Percentiles rank a stretch among this genome's conserved stretches.
Conservation (phyloP, 2,329 filamentous ascomycete genomes). For the Didymosphaeria variabile region DNA sequence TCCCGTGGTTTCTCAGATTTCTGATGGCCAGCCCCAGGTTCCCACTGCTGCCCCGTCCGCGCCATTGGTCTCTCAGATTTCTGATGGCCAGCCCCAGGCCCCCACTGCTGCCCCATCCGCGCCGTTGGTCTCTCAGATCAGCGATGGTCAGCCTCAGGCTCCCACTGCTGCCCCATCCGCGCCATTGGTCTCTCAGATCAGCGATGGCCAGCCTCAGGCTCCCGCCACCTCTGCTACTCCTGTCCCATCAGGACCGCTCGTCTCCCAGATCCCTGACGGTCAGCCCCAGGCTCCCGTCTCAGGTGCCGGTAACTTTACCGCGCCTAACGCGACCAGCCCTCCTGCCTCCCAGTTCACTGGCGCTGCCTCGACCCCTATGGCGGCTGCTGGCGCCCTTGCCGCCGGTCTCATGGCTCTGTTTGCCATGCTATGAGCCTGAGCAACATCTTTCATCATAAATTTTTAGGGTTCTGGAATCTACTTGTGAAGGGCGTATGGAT, state of each 20-base stretch:
- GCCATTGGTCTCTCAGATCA: slow-evolving; percentile 21
- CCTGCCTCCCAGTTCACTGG: slow-evolving; percentile 39
- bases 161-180: slow-evolving; percentile 15
- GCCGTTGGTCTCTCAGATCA: slow-evolving; percentile 26
- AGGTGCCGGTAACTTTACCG: slow-evolving; percentile 22
- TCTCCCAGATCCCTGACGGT: slow-evolving; percentile 21
- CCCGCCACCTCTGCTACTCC: slow-evolving; percentile 1
- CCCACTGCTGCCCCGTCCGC: slow-evolving; percentile 16
- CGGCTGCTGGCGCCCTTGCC: slow-evolving; percentile 36
- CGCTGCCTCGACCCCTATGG: slow-evolving; percentile 34
- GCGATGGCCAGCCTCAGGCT: slow-evolving; percentile 26
- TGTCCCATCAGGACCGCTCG: slow-evolving; percentile 5
- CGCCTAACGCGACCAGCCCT: slow-evolving; percentile 24
- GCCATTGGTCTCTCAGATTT: slow-evolving; percentile 24
- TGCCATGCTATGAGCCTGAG: slow-evolving; percentile 37
- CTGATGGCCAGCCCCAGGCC: slow-evolving; percentile 19
- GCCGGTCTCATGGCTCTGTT: slow-evolving; percentile 41
- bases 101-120: slow-evolving; percentile 16
- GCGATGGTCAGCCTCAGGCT: slow-evolving; percentile 24
- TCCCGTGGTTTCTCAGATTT: slow-evolving; percentile 24
- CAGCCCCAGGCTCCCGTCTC: slow-evolving; percentile 24
- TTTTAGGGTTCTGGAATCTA: not conserved
- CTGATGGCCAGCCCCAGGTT: slow-evolving; percentile 37
- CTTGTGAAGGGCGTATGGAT: not conserved
- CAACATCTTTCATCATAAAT: not conserved